phyloP scores from a whole-genome alignment of 2,329 filamentous ascomycete species.

The Cercospora brassicicola region DNA sequence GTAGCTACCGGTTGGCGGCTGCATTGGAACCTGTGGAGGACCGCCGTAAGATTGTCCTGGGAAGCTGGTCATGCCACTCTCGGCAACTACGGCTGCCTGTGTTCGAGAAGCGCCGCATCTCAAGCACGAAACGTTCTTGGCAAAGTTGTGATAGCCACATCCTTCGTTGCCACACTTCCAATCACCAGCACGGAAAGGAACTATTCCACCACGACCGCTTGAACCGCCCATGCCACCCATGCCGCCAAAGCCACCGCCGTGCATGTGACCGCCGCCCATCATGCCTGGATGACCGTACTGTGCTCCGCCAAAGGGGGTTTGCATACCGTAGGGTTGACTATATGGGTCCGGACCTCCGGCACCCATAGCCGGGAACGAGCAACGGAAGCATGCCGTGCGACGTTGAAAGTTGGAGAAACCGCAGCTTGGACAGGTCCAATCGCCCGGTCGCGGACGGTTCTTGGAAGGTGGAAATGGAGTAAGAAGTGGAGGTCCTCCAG shows the following conservation, averaged over 20 bases:
- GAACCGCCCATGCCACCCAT: slow-evolving; percentile 61
- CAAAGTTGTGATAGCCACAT: slow-evolving; percentile 98
- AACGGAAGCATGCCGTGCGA: slow-evolving; percentile 96
- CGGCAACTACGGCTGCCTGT: slow-evolving; percentile 88
- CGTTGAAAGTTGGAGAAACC: slow-evolving; percentile 99
- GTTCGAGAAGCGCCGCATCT: slow-evolving; percentile 94
- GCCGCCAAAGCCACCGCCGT: slow-evolving; percentile 50
- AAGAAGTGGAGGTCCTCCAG: slow-evolving; percentile 60
- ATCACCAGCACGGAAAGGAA: slow-evolving; percentile 96
- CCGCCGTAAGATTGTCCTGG: slow-evolving; percentile 55
- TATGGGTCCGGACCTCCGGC: slow-evolving; percentile 65
- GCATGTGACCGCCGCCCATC: slow-evolving; percentile 72
- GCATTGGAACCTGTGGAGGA: slow-evolving; percentile 76
- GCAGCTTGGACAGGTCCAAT: slow-evolving; percentile 98
- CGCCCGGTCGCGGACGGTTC: slow-evolving; percentile 92
- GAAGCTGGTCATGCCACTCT: slow-evolving; percentile 66
- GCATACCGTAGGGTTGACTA: slow-evolving; percentile 45
- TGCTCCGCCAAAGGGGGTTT: slow-evolving; percentile 42
- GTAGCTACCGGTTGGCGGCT: slow-evolving; percentile 67
- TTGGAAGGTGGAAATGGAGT: slow-evolving; percentile 98
- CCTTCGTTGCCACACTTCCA: slow-evolving; percentile 99
- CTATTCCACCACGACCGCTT: slow-evolving; percentile 63
- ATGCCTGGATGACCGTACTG: slow-evolving; percentile 67
- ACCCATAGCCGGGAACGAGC: slow-evolving; percentile 94
- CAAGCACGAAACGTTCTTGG: slow-evolving; percentile 97